phyloP scores from a whole-genome alignment of 495 filamentous ascomycete species.

The Neurospora sp. region DNA sequence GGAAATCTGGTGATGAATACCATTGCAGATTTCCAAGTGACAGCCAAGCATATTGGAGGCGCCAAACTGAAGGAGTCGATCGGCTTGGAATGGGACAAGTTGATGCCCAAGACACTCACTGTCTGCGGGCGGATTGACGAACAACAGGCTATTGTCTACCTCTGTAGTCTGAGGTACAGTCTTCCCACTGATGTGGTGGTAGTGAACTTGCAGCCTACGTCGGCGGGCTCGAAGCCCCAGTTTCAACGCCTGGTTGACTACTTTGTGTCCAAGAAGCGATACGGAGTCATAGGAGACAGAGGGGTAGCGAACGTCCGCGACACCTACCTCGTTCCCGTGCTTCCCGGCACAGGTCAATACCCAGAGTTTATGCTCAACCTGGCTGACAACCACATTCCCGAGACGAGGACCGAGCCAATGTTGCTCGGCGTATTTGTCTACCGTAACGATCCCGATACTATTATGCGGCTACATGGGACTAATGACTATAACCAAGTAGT shows the following conservation, averaged over 20 bases:
- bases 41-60: constrained; percentile 77
- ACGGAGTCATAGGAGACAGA: constrained; percentile 71
- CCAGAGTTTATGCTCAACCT: constrained; percentile 72
- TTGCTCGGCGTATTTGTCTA: constrained; percentile 72
- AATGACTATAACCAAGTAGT: constrained; percentile 8
- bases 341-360: constrained; percentile 42
- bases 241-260: constrained; percentile 71
- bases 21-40: constrained; percentile 60
- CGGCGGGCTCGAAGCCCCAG: constrained; percentile 39
- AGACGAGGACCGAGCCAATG: constrained; percentile 54
- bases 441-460: constrained; percentile 40
- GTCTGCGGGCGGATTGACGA: constrained; percentile 79
- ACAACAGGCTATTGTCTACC: constrained; percentile 74
- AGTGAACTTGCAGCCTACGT: constrained; percentile 50
- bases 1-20: constrained; percentile 69
- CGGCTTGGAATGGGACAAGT: constrained; percentile 53
- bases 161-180: constrained; percentile 70
- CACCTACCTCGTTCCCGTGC: constrained; percentile 68
- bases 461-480: constrained; percentile 28
- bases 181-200: constrained; percentile 63
- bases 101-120: constrained; percentile 57
- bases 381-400: constrained; percentile 60
- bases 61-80: constrained; percentile 54
- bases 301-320: constrained; percentile 60
- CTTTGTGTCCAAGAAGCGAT: constrained; percentile 64